Evolutionary conservation across 2,329 filamentous ascomycete species (phyloP).

Genomic region (Penicillium nordicum): DNA sequence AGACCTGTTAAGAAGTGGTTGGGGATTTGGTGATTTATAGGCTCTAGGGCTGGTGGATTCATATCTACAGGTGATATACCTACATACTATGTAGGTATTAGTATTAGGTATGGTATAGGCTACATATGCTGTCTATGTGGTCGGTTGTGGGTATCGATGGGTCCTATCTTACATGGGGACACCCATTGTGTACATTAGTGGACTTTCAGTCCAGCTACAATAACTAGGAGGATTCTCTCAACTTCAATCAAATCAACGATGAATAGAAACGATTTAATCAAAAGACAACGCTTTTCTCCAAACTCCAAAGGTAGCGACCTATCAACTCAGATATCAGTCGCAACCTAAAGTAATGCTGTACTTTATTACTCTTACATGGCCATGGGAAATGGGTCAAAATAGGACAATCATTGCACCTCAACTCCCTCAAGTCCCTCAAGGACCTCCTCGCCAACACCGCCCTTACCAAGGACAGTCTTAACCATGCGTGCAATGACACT

Average conservation of each 20-base stretch:
- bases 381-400: neutral
- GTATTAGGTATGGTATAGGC: too few relatives aligned
- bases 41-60: neutral
- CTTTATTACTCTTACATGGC: neutral
- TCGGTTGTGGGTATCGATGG: neutral
- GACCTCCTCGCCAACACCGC: constrained; percentile 82
- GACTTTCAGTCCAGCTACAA: constrained; percentile 1
- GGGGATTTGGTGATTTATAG: constrained; percentile 64
- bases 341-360: neutral
- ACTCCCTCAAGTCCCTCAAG: constrained; percentile 70
- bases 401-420: constrained; percentile 43
- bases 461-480: constrained; percentile 69
- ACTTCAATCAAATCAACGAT: constrained; percentile 9
- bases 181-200: constrained; percentile 14
- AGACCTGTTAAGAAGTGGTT: constrained; percentile 72
- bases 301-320: constrained; percentile 2
- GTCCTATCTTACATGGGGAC: neutral
- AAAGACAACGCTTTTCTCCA: constrained; percentile 10
- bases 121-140: neutral
- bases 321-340: neutral
- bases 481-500: constrained; percentile 70
- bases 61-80: neutral
- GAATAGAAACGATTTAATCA: neutral
- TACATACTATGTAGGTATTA: neutral
- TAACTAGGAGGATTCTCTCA: neutral